phyloP scores from a whole-genome alignment of 441 rosid genomes.

The Gossypium trilobum region DNA sequence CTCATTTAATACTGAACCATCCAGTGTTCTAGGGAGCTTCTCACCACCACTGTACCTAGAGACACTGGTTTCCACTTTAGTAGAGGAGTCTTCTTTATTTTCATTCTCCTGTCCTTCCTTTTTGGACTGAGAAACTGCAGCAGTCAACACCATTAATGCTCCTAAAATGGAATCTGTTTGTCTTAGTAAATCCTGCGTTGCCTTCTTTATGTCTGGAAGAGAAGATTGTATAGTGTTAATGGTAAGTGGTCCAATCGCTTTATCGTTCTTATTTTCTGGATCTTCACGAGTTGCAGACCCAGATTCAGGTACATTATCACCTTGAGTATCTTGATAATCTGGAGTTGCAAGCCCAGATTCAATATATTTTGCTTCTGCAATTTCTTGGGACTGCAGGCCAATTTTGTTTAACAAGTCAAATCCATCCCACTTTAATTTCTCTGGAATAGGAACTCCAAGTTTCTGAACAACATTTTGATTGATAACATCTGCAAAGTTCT shows the following conservation, averaged over 20 bases:
- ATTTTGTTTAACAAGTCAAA: slow-evolving; percentile 56
- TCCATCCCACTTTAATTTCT: slow-evolving; percentile 70
- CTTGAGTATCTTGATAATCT: slow-evolving; percentile 31
- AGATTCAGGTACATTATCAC: slow-evolving; percentile 51
- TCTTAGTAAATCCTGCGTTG: slow-evolving; percentile 61
- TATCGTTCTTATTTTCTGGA: slow-evolving; percentile 32
- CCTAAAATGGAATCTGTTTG: slow-evolving; percentile 88
- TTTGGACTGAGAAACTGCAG: slow-evolving; percentile 61
- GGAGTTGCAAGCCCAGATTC: slow-evolving; percentile 86
- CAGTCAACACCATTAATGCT: slow-evolving; percentile 73
- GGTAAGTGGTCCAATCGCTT: slow-evolving; percentile 28
- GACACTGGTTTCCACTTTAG: slow-evolving; percentile 18
- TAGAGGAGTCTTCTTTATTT: slow-evolving; percentile 16
- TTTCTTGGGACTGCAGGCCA: slow-evolving; percentile 64
- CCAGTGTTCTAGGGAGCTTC: slow-evolving; percentile 34
- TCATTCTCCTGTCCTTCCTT: slow-evolving; percentile 39
- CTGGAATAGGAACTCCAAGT: slow-evolving; percentile 54
- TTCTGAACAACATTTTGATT: slow-evolving; percentile 60
- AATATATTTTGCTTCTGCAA: slow-evolving; percentile 67
- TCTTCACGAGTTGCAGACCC: slow-evolving; percentile 56
- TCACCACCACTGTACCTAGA: slow-evolving; percentile 25
- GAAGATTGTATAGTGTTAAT: slow-evolving; percentile 44
- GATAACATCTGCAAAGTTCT: slow-evolving; percentile 48
- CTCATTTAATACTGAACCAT: slow-evolving; percentile 39
- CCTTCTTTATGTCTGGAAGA: slow-evolving; percentile 70